Evolutionary conservation across 2,329 filamentous ascomycete species (phyloP).

Genomic region (Myriosclerotinia scirpicola): DNA sequence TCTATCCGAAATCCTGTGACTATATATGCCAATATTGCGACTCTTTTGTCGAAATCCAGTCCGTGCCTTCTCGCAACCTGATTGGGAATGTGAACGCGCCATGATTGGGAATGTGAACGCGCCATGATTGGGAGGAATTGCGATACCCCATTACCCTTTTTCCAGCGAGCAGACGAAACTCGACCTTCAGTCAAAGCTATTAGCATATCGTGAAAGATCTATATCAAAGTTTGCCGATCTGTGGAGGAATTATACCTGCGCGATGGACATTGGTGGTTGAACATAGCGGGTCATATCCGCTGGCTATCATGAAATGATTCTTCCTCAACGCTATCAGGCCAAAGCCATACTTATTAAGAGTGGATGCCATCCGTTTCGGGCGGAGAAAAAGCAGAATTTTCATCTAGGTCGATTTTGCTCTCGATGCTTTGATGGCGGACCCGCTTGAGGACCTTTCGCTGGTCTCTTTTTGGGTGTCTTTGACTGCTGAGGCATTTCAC

Average conservation of each 20-base stretch:
- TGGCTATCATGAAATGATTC: background rate
- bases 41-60: background rate
- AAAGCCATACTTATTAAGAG: background rate
- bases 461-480: background rate
- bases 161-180: no score
- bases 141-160: background rate
- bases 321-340: background rate
- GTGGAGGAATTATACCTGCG: background rate
- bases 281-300: background rate
- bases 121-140: background rate
- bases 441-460: background rate
- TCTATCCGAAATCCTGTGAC: no score
- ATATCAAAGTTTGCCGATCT: background rate
- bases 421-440: constrained; percentile 12
- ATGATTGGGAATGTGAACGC: background rate
- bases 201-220: background rate
- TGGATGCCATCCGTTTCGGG: background rate
- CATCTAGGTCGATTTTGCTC: background rate
- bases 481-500: background rate
- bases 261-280: background rate
- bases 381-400: background rate
- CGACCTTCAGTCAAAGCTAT: background rate
- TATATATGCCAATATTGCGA: background rate
- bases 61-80: background rate
- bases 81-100: background rate